These are phyloP conservation scores for Blastocystis sp. DNA, from an alignment of 352 stramenopile species.

Conservation along the genomic window DNA sequence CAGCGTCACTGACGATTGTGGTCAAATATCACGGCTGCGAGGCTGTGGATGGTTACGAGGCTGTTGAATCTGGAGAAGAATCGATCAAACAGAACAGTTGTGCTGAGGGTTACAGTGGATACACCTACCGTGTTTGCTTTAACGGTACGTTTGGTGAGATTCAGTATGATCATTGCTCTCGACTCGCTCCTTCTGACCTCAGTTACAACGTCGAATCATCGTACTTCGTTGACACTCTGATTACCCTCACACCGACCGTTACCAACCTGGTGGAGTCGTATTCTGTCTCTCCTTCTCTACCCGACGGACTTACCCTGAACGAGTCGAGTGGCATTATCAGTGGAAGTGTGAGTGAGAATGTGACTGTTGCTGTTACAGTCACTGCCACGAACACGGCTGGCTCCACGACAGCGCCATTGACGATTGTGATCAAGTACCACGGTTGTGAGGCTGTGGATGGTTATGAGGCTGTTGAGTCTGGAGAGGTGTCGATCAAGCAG, in stretches of 20 bases:
- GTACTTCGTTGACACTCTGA: background rate
- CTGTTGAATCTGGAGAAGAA: background rate
- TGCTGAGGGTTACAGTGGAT: background rate
- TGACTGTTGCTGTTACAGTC: background rate
- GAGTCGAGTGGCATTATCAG: background rate
- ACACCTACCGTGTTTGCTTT: background rate
- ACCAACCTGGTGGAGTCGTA: background rate
- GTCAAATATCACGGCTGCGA: background rate
- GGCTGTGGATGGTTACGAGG: background rate
- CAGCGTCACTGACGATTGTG: background rate
- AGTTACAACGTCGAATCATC: background rate
- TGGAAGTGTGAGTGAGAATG: background rate
- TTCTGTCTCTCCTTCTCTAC: background rate
- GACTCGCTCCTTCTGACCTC: background rate
- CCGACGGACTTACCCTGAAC: background rate
- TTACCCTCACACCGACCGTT: background rate
- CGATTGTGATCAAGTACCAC: background rate
- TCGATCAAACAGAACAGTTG: background rate
- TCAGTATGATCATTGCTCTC: constrained; percentile 3
- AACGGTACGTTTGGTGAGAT: background rate
- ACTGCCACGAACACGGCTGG: background rate
- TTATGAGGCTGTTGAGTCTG: background rate
- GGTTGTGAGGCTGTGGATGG: background rate
- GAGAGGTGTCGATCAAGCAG: background rate
- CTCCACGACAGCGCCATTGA: background rate